These are phyloP conservation scores for Angomonas ambiguus DNA, from an alignment of 208 protist genomes.

Conservation along the genomic window DNA sequence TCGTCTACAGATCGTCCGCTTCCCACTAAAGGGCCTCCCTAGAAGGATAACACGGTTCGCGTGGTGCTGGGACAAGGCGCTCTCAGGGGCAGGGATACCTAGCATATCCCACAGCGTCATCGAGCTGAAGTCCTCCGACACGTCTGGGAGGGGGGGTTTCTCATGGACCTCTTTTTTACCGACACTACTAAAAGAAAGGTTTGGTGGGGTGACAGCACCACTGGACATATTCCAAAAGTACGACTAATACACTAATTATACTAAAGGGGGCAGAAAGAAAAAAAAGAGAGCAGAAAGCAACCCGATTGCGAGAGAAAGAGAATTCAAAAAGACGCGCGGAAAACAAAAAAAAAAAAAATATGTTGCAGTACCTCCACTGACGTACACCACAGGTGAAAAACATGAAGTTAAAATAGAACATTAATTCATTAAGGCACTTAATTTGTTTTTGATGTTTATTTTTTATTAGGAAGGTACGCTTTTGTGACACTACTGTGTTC, in stretches of 20 bases:
- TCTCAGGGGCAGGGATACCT: conserved; percentile 37
- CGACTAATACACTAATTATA: conserved; percentile 10
- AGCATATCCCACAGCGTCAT: conserved; percentile 46
- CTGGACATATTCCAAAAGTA: not conserved
- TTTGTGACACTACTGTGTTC: no score
- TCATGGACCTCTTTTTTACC: not conserved
- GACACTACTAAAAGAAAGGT: not conserved
- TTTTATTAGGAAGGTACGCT: no score
- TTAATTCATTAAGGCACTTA: no score
- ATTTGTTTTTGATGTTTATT: no score
- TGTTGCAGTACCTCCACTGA: no score
- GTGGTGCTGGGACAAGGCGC: conserved; percentile 29
- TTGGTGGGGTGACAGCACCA: not conserved
- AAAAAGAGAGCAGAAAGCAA: no score
- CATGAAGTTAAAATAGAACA: no score
- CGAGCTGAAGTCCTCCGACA: not conserved
- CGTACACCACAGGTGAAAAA: no score
- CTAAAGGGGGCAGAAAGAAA: conserved; percentile 1
- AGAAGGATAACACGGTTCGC: conserved; percentile 59
- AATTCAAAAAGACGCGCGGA: not conserved
- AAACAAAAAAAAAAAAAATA: conserved; percentile 2
- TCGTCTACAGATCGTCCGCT: conserved; percentile 61
- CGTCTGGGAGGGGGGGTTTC: not conserved
- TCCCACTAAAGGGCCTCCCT: conserved; percentile 62
- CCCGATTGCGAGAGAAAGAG: no score